A percentile compares a stretch with the other conserved stretches of the same genome.
Conservation (phyloP, 1,284 basidiomycete genomes). For the Mycosarcoma maydis region DNA sequence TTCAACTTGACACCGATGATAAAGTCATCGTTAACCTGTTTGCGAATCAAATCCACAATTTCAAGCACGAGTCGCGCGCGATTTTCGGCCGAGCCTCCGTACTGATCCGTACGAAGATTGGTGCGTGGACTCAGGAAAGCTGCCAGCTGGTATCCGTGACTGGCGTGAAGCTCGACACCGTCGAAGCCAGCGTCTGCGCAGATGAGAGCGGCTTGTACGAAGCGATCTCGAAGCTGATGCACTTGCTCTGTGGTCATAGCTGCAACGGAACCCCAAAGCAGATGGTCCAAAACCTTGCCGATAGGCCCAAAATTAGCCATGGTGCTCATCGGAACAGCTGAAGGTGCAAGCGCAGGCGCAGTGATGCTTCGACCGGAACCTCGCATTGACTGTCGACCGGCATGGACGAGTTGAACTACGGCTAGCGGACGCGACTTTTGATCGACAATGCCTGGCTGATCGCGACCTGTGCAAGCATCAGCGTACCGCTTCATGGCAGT, state of each 20-base stretch:
- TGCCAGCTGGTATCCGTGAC: constrained; percentile 85
- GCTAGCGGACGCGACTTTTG: constrained; percentile 63
- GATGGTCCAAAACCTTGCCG: constrained; percentile 68
- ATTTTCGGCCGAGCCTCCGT: constrained; percentile 69
- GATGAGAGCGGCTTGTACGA: constrained; percentile 74
- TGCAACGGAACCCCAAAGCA: constrained; percentile 54
- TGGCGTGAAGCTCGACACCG: constrained; percentile 86
- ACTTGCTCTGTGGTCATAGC: constrained; percentile 74
- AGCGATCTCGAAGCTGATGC: constrained; percentile 75
- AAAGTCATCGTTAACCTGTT: constrained; percentile 73
- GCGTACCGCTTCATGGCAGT: constrained; percentile 54
- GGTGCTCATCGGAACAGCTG: constrained; percentile 73
- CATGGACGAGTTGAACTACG: constrained; percentile 83
- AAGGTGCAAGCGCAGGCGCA: constrained; percentile 77
- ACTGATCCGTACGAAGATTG: constrained; percentile 76
- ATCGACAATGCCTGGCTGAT: constrained; percentile 60
- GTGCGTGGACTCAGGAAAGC: constrained; percentile 83
- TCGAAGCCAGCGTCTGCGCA: constrained; percentile 78
- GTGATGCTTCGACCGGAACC: constrained; percentile 75
- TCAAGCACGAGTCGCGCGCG: constrained; percentile 72
- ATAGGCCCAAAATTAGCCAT: constrained; percentile 32
- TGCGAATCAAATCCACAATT: constrained; percentile 75
- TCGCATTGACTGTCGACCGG: constrained; percentile 84
- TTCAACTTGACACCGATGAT: constrained; percentile 83
- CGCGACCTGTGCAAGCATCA: constrained; percentile 47